These are phyloP conservation scores for Litsea cubeba DNA, from an alignment of 164 flowering plant genomes.

Conservation along the genomic window DNA sequence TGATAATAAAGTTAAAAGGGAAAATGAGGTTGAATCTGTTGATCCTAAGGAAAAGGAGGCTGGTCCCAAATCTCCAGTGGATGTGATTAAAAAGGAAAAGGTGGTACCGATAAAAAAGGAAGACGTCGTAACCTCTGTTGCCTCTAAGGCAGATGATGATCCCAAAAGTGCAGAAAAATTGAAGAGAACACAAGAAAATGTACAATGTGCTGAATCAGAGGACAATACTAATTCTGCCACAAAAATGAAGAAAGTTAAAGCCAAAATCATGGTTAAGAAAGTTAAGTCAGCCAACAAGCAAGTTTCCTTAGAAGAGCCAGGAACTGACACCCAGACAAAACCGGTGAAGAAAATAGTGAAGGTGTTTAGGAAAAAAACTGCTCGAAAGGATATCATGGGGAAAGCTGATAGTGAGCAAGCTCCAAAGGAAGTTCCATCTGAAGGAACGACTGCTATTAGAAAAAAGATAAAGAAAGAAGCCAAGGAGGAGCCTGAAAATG, in stretches of 20 bases:
- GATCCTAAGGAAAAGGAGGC: background rate
- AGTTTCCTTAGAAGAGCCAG: background rate
- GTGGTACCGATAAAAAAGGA: slow-evolving; percentile 8
- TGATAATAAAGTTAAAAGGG: slow-evolving; percentile 25
- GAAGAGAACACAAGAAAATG: slow-evolving; percentile 11
- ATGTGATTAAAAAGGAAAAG: slow-evolving; percentile 7
- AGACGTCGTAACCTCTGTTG: background rate
- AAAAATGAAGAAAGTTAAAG: background rate
- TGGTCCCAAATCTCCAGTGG: slow-evolving; percentile 7
- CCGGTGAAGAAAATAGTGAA: slow-evolving; percentile 60
- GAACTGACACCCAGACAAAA: slow-evolving; percentile 18
- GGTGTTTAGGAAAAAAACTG: slow-evolving; percentile 36
- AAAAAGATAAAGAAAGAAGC: slow-evolving; percentile 58
- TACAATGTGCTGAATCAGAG: slow-evolving; percentile 8
- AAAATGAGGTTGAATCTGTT: background rate
- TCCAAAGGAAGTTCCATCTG: slow-evolving; percentile 33
- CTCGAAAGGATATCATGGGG: slow-evolving; percentile 20
- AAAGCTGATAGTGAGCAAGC: slow-evolving; percentile 16
- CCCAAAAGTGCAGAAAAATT: slow-evolving; percentile 13
- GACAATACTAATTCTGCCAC: background rate
- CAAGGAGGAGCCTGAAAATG: slow-evolving; percentile 39
- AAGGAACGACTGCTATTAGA: slow-evolving; percentile 21
- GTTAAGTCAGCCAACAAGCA: background rate
- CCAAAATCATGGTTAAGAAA: background rate
- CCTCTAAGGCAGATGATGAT: slow-evolving; percentile 1